A percentile compares a stretch with the other conserved stretches of the same genome.
phyloP scores from a whole-genome alignment of 2,329 filamentous ascomycete genomes.

The Alternaria arbusti region DNA sequence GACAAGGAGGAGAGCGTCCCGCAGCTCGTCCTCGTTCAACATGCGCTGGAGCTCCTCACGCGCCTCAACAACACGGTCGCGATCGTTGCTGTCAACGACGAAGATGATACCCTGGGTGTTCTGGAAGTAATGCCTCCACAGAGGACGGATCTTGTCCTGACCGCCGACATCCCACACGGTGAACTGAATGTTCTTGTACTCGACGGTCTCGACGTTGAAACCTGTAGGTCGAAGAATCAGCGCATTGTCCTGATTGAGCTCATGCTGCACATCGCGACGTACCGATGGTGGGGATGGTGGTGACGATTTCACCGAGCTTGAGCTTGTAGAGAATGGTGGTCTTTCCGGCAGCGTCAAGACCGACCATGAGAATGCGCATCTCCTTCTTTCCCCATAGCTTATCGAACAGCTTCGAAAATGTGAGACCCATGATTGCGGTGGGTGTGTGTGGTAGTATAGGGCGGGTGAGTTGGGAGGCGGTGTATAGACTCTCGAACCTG shows the following conservation, averaged over 20 bases:
- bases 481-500: constrained; percentile 49
- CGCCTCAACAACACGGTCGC: constrained; percentile 89
- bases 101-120: constrained; percentile 97
- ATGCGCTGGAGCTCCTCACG: constrained; percentile 94
- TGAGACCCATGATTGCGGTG: constrained; percentile 83
- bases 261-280: constrained; percentile 32
- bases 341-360: constrained; percentile 97
- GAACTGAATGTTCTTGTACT: constrained; percentile 99
- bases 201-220: constrained; percentile 99
- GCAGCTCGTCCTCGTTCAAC: constrained; percentile 97
- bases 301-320: constrained; percentile 97
- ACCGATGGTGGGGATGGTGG: constrained; percentile 95
- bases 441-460: constrained; percentile 34
- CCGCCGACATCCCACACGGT: constrained; percentile 99
- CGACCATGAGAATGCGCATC: constrained; percentile 98
- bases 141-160: constrained; percentile 96
- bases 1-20: constrained; percentile 89
- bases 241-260: constrained; percentile 10
- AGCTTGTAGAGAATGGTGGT: constrained; percentile 98
- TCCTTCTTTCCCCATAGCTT: constrained; percentile 99
- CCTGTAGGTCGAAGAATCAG: constrained; percentile 52
- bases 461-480: constrained; percentile 30
- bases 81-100: constrained; percentile 95
- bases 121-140: constrained; percentile 98
- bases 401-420: constrained; percentile 94